Evolutionary conservation across 2,329 filamentous ascomycete species (phyloP), one percentile per base, ranked within the genome.

Genomic region (Verticillium nonalfalfae): DNA sequence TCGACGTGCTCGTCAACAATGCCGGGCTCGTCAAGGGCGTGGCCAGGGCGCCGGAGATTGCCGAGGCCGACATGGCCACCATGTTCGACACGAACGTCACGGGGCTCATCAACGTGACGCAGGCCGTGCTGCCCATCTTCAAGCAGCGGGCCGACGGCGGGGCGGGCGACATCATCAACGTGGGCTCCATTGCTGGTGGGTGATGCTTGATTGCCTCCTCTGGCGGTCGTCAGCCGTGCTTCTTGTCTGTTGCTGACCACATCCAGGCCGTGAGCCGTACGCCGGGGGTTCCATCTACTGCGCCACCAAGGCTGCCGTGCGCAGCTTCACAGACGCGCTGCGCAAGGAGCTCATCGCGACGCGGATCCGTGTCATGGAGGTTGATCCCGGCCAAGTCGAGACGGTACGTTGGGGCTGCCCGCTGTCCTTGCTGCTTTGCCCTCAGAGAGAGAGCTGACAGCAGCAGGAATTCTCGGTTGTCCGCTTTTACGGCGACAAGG

Each of bases 71-170:
- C 77, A 90, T 97, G 69, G 82, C 90, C 69, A 71, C 88, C 73
- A 97, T 98, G 93, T 91, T 97, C 72, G 78, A 85, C 56, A 98
- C 95, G 62, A 99, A 99, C 74, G 93, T 98, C 59, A 95, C 90
- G 1, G 95, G 95, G 34, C 82, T 99, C 38, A 95, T 99, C 79
- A 91, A 94, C 80, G 91, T 98, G 90, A 98, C 95, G 0, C 95
- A 99, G 80, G 91, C 91, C 56, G 81, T 97, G 52, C 76, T 98
- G 18, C 87, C 90, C 59, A 87, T 93, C 72, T 96, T 93, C 82
- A 89, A 92, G 75, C 81, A 85, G 68, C 90, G 84, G 75, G 85
- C 77, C 71, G 83, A 94, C 61, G 89, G 90, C 62, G 93, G 93
- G 61, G 80, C 84, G 54, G 94, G 94, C 68, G 95, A 98, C 73